Evolutionary conservation across 2,329 filamentous ascomycete genomes (phyloP).

Genomic region (Cryphonectria naterciae): DNA sequence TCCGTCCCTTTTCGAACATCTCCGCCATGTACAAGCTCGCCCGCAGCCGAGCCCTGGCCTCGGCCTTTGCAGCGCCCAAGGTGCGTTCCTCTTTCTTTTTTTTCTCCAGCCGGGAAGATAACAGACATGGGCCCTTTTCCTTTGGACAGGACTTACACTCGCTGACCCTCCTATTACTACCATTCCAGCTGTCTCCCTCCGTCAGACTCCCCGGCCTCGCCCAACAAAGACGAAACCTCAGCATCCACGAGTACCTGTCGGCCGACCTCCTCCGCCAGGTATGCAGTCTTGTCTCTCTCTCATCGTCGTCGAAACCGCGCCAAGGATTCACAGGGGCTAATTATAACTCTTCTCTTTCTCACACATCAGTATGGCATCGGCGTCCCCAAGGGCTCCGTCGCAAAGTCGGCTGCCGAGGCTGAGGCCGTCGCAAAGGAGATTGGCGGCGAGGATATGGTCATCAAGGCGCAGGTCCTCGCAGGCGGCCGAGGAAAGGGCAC

Average conservation of each 20-base stretch:
- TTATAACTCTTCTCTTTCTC: constrained; percentile 32
- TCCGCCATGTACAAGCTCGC: constrained; percentile 81
- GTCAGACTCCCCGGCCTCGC: constrained; percentile 65
- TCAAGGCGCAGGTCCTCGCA: constrained; percentile 98
- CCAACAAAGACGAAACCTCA: constrained; percentile 85
- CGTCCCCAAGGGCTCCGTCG: constrained; percentile 87
- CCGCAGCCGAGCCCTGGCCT: constrained; percentile 78
- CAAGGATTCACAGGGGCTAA: constrained; percentile 17
- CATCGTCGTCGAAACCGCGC: constrained; percentile 15
- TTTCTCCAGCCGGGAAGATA: constrained; percentile 8
- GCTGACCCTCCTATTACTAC: constrained; percentile 35
- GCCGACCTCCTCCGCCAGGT: constrained; percentile 83
- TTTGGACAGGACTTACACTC: neutral
- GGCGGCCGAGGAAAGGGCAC: constrained; percentile 97
- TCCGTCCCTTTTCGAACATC: neutral
- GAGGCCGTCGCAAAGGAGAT: constrained; percentile 90
- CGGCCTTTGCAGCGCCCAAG: constrained; percentile 77
- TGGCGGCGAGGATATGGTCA: constrained; percentile 95
- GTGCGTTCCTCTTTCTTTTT: constrained; percentile 52
- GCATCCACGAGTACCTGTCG: constrained; percentile 98
- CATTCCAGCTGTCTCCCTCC: constrained; percentile 47
- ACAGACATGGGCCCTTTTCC: neutral
- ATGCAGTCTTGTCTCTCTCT: constrained; percentile 35
- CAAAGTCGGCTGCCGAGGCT: constrained; percentile 81
- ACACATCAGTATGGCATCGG: constrained; percentile 84